Conservation (phyloP, 2,329 filamentous ascomycete genomes). For the Monosporascus sp. region DNA sequence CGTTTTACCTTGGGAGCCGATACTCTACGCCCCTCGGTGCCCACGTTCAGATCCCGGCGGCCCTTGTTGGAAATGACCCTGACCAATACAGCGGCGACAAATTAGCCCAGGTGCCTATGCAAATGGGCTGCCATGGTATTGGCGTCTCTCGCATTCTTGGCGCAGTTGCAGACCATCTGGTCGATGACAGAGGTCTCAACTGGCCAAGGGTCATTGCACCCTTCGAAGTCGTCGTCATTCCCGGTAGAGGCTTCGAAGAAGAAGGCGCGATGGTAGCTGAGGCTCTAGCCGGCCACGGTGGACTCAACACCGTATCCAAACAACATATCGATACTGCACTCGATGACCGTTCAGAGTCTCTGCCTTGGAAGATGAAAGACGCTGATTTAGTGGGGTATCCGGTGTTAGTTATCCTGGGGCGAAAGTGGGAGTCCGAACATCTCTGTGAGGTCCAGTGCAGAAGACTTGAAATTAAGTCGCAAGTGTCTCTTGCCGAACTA, state of each 20-base stretch:
- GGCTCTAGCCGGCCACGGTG: constrained; percentile 32
- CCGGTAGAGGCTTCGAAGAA: constrained; percentile 38
- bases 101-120: constrained; percentile 49
- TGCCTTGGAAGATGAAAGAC: constrained; percentile 85
- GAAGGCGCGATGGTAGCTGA: constrained; percentile 61
- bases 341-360: constrained; percentile 63
- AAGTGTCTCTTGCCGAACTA: constrained; percentile 48
- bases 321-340: constrained; percentile 57
- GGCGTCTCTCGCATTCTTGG: constrained; percentile 87
- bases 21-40: constrained; percentile 75
- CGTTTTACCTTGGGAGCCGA: constrained; percentile 85
- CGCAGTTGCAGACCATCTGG: constrained; percentile 71
- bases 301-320: background rate
- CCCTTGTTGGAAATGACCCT: constrained; percentile 10
- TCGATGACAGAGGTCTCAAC: constrained; percentile 69
- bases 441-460: constrained; percentile 77
- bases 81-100: constrained; percentile 13
- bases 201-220: constrained; percentile 88
- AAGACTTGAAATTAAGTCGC: constrained; percentile 55
- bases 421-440: constrained; percentile 53
- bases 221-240: constrained; percentile 68
- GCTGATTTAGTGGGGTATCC: constrained; percentile 89
- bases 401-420: constrained; percentile 73
- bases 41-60: constrained; percentile 43
- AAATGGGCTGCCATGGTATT: constrained; percentile 97